These are phyloP conservation scores for Suillus placidus DNA, from an alignment of 768 basidiomycete species.

Conservation along the genomic window DNA sequence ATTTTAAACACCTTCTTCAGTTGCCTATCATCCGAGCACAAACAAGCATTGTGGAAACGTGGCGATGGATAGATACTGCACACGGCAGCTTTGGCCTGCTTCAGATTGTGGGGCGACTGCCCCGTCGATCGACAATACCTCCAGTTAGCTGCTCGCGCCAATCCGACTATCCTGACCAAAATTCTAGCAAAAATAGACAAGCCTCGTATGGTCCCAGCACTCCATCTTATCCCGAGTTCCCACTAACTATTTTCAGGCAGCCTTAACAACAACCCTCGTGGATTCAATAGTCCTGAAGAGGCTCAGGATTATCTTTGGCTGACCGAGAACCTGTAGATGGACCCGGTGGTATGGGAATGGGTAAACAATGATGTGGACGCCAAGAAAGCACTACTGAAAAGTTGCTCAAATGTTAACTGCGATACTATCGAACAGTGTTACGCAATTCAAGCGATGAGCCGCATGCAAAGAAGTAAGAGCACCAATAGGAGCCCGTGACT, in stretches of 20 bases:
- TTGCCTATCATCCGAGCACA: slow-evolving; percentile 17
- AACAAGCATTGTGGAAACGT: slow-evolving; percentile 17
- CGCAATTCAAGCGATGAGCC: slow-evolving; percentile 45
- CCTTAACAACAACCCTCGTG: slow-evolving; percentile 33
- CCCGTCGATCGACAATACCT: slow-evolving; percentile 43
- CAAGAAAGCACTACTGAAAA: slow-evolving; percentile 35
- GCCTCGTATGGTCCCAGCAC: slow-evolving; percentile 34
- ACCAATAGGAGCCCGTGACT: background rate
- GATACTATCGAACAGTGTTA: slow-evolving; percentile 34
- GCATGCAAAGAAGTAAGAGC: slow-evolving; percentile 36
- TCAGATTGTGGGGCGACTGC: slow-evolving; percentile 43
- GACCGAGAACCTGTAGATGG: slow-evolving; percentile 48
- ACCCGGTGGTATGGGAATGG: slow-evolving; percentile 47
- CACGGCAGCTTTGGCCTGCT: slow-evolving; percentile 45
- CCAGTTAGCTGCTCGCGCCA: slow-evolving; percentile 35
- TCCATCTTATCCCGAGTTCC: background rate
- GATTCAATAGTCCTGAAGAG: slow-evolving; percentile 42
- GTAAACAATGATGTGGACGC: slow-evolving; percentile 39
- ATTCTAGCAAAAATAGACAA: slow-evolving; percentile 40
- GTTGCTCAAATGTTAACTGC: slow-evolving; percentile 38
- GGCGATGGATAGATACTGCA: slow-evolving; percentile 26
- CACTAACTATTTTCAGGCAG: slow-evolving; percentile 23
- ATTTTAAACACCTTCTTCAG: slow-evolving; percentile 29
- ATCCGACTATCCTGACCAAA: slow-evolving; percentile 41
- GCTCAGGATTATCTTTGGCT: slow-evolving; percentile 51